Evolutionary conservation across 2,329 filamentous ascomycete species (phyloP).

Genomic region (Fusarium pseudograminearum): DNA sequence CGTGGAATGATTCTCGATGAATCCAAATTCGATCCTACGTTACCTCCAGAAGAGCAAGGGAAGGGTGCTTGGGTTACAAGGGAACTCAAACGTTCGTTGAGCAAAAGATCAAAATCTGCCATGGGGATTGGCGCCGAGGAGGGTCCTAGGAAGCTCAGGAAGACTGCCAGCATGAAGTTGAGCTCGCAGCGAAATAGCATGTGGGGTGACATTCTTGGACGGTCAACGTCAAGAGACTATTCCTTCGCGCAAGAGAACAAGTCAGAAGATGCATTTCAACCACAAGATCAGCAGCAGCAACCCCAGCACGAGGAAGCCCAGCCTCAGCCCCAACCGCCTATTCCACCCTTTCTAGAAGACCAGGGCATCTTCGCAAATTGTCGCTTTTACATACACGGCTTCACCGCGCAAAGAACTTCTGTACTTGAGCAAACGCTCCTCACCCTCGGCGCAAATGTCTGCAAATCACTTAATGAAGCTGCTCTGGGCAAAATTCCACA

Average conservation of each 20-base stretch:
- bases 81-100: constrained; percentile 60
- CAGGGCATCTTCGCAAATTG: constrained; percentile 65
- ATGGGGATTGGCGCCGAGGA: constrained; percentile 61
- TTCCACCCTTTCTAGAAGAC: constrained; percentile 25
- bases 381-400: constrained; percentile 71
- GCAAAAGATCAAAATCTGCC: constrained; percentile 70
- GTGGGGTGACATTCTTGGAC: constrained; percentile 89
- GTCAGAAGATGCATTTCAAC: constrained; percentile 15
- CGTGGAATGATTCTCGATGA: constrained; percentile 94
- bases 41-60: constrained; percentile 79
- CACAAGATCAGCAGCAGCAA: constrained; percentile 19
- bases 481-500: constrained; percentile 48
- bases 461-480: constrained; percentile 57
- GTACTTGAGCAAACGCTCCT: constrained; percentile 61
- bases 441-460: constrained; percentile 62
- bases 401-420: constrained; percentile 63
- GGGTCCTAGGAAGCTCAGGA: constrained; percentile 83
- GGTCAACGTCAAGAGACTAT: constrained; percentile 52
- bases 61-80: constrained; percentile 77
- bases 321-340: constrained; percentile 26
- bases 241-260: constrained; percentile 49
- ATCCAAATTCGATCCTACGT: constrained; percentile 79
- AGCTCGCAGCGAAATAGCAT: constrained; percentile 82
- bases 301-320: constrained; percentile 8
- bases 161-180: constrained; percentile 87